Evolutionary conservation across 371 early-diverging fungal genomes (phyloP), one percentile per base, ranked within the genome.

Genomic region (Nematocida ausubeli): DNA sequence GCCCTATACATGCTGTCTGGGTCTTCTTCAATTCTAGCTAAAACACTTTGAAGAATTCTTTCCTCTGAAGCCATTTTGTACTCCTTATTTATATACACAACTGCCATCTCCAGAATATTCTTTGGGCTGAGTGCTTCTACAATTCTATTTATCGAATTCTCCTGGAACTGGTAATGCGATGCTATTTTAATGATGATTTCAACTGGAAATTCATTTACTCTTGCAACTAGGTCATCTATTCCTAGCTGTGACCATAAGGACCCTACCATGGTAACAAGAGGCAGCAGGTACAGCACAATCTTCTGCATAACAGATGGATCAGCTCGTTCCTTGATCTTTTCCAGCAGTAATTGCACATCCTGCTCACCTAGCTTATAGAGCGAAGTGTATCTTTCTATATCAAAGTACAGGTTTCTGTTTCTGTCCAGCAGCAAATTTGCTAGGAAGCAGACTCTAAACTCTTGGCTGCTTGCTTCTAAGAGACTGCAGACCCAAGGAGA

Each of bases 381-480:
- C 7, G 9, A 60, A 37, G 39, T 16, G 32, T 60, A 60, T 30
- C 24, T 60, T 30, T 60, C 62, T 60, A 60, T 39, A 12, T 60
- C 39, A 37, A 60, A 60, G 39, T 60, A 34, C 24, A 35, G 7
- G 35, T 60, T 22, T 7, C 12, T 30, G 34, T 60, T 60, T 34
- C 30, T 60, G 62, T 60, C 62, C 14, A 60, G 34, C 0, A 37
- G 22, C 6, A 60, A 24, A 37, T 60, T 60, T 30, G 32, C 12
- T 24, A 55, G 55, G 55, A 55, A 55, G 24, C 24, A 4, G 55
- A 24, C 22, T 1, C 24, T 55, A 55, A 55, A 55, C 24, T 12
- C 2, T 24, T 55, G 9, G 24, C n/a, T 55, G 3, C 55, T 19
- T 55, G 55, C 12, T 9, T 30, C 24, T 19, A 55, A 19, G n/a